Percentiles rank a stretch among this genome's conserved stretches.
These are phyloP conservation scores for Litchi chinensis DNA, from an alignment of 345 rosid genomes.

Conservation along the genomic window DNA sequence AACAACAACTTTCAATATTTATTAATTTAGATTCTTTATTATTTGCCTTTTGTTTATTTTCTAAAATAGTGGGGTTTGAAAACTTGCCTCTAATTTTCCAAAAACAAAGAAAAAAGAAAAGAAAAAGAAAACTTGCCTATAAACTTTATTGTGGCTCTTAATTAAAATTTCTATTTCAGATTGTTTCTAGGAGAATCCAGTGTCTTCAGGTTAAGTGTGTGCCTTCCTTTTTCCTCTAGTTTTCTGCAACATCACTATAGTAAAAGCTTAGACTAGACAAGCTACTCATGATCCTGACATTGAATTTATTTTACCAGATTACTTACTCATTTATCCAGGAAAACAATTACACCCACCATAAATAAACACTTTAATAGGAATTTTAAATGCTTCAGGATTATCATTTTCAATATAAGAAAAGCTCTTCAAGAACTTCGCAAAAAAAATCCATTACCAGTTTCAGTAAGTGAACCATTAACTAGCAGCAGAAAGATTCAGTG, in stretches of 20 bases:
- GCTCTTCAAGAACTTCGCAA: slow-evolving; percentile 5
- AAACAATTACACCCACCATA: not conserved
- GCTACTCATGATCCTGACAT: not conserved
- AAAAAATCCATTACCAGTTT: not conserved
- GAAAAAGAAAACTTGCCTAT: not conserved
- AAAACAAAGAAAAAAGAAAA: no score
- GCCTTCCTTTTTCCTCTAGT: not conserved
- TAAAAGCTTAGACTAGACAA: slow-evolving; percentile 6
- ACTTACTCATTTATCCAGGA: not conserved
- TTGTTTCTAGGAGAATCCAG: not conserved
- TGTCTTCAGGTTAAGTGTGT: not conserved
- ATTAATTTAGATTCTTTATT: not conserved
- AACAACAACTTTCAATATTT: not conserved
- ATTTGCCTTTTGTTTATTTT: not conserved
- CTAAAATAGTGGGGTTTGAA: not conserved
- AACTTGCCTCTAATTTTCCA: not conserved
- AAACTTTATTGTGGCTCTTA: not conserved
- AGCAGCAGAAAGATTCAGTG: not conserved
- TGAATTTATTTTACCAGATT: not conserved
- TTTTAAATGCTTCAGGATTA: not conserved
- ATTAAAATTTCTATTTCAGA: not conserved
- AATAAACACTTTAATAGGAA: not conserved
- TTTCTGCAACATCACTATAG: not conserved
- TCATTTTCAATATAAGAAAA: not conserved
- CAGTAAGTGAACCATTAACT: not conserved